Conservation (phyloP, 2,329 filamentous ascomycete species). For the Stachybotrys chlorohalonatus region DNA sequence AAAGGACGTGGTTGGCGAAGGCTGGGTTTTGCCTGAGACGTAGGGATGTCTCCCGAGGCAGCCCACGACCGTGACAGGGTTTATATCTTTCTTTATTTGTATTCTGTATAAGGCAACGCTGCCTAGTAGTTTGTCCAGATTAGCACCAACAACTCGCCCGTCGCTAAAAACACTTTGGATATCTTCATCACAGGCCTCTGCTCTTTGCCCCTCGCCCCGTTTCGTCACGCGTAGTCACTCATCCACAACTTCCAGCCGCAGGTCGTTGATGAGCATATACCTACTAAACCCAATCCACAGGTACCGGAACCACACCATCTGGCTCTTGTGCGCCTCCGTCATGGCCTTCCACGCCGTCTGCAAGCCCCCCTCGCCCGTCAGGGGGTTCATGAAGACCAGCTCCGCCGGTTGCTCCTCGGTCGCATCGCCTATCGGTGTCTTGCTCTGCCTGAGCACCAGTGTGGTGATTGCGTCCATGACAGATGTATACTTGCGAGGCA, state of each 20-base stretch:
- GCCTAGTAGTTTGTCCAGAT: too few relatives aligned
- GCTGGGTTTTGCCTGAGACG: too few relatives aligned
- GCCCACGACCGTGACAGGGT: too few relatives aligned
- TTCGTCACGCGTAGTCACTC: background rate
- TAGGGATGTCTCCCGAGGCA: too few relatives aligned
- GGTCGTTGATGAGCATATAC: conserved; percentile 93
- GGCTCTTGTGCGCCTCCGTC: conserved; percentile 81
- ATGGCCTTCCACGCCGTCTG: conserved; percentile 70
- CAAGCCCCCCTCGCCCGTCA: conserved; percentile 48
- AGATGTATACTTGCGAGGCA: conserved; percentile 73
- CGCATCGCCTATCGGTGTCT: conserved; percentile 14
- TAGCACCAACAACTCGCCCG: too few relatives aligned
- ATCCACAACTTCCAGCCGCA: conserved; percentile 44
- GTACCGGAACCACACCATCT: conserved; percentile 98
- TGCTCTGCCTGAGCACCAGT: conserved; percentile 44
- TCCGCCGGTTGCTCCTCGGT: conserved; percentile 36
- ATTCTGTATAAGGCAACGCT: too few relatives aligned
- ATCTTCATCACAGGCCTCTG: background rate
- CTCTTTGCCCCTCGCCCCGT: background rate
- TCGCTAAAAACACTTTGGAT: background rate
- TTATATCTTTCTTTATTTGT: too few relatives aligned
- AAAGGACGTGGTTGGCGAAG: too few relatives aligned
- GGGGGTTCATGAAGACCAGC: conserved; percentile 63
- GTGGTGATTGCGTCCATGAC: conserved; percentile 70
- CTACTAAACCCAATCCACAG: conserved; percentile 86